Evolutionary conservation across 495 filamentous ascomycete genomes (phyloP).

Genomic region (Cudoniella acicularis): DNA sequence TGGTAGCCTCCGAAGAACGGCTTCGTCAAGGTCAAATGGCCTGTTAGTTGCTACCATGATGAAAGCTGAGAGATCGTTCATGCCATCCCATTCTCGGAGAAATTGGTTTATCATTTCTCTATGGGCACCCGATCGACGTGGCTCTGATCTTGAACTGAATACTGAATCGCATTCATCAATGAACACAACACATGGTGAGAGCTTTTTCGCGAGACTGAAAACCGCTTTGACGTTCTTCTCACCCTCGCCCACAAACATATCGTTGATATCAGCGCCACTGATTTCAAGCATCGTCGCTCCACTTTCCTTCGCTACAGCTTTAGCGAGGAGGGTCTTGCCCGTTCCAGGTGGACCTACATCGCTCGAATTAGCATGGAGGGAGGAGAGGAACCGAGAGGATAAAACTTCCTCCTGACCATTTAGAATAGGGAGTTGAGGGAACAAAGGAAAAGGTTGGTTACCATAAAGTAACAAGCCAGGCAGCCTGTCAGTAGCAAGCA

Average conservation of each 20-base stretch:
- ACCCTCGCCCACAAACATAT: constrained; percentile 94
- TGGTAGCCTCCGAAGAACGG: constrained; percentile 81
- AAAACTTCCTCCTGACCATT: too few species aligned
- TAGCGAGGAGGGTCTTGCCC: constrained; percentile 91
- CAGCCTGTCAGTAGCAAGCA: constrained; percentile 86
- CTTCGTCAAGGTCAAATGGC: constrained; percentile 93
- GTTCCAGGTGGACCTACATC: constrained; percentile 94
- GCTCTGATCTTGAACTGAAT: constrained; percentile 65
- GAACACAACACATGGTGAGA: constrained; percentile 92
- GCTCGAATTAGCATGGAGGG: too few species aligned
- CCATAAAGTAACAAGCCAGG: constrained; percentile 87
- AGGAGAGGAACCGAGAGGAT: too few species aligned
- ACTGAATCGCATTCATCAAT: constrained; percentile 96
- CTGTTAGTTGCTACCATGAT: constrained; percentile 99
- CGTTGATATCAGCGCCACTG: constrained; percentile 68
- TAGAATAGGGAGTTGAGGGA: too few species aligned
- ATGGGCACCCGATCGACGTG: constrained; percentile 57
- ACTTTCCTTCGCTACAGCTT: constrained; percentile 92
- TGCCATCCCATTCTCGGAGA: constrained; percentile 95
- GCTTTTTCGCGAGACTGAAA: constrained; percentile 85
- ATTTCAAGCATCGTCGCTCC: constrained; percentile 73
- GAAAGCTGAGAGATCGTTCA: constrained; percentile 81
- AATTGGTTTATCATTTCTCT: constrained; percentile 97
- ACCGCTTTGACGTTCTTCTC: constrained; percentile 97
- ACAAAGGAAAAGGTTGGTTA: too few species aligned